phyloP scores from a whole-genome alignment of 306 rosid genomes.

The Casuarina cunninghamiana region DNA sequence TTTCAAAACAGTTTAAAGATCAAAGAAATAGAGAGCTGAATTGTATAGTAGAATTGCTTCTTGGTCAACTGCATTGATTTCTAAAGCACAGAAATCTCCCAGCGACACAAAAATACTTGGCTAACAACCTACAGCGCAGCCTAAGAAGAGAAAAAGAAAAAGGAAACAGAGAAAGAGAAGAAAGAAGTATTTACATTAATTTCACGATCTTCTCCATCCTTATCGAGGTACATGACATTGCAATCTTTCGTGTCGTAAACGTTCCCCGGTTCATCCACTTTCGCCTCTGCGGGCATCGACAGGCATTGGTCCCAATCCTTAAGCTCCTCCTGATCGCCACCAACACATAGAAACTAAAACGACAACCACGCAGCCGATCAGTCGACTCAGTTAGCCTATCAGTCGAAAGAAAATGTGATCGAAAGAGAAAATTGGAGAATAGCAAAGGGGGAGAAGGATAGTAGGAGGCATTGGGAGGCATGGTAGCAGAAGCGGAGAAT shows the following conservation, averaged over 20 bases:
- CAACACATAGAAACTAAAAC: neutral
- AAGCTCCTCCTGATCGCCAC: constrained; percentile 67
- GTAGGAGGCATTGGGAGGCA: constrained; percentile 87
- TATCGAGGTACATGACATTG: constrained; percentile 79
- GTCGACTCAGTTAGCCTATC: no score
- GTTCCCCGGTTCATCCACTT: constrained; percentile 80
- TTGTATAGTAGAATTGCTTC: neutral
- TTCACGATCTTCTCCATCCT: constrained; percentile 87
- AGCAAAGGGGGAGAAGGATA: neutral
- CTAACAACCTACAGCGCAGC: neutral
- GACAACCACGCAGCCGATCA: neutral
- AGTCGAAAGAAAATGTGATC: neutral
- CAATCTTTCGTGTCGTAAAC: constrained; percentile 61
- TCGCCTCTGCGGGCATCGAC: constrained; percentile 75
- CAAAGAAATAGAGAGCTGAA: neutral
- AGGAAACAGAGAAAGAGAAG: neutral
- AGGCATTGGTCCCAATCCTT: constrained; percentile 98
- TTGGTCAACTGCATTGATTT: neutral
- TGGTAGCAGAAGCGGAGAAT: constrained; percentile 74
- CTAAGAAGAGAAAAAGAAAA: neutral
- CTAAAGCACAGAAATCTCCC: neutral
- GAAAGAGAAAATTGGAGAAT: no score
- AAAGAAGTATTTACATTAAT: constrained; percentile 52
- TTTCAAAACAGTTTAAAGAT: no score
- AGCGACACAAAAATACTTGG: neutral